Evolutionary conservation across 768 basidiomycete species (phyloP), one percentile per base, ranked within the genome.

Genomic region (Mycena galopus): DNA sequence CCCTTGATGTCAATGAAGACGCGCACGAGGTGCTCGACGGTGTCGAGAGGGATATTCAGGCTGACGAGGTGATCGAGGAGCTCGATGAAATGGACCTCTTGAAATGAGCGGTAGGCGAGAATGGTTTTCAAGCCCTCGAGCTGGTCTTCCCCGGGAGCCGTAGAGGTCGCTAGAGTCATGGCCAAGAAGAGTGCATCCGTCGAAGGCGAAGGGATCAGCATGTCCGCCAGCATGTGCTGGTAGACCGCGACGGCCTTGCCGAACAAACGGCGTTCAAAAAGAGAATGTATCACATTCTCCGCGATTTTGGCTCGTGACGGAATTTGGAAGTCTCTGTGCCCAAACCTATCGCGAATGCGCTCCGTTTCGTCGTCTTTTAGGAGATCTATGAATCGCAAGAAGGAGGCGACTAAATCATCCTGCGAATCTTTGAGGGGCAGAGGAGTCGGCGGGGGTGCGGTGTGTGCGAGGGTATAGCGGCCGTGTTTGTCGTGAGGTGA

Each of bases 151-250:
- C 77, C 70, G 30, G 76, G 70, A 5, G 78, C 77, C 23, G 70
- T 53, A 2, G 79, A 69, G 21, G 78, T 29, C 12, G 78, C 78
- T 10, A 86, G 60, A 23, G 76, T 61, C 42, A 86, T 76, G 0
- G 84, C 83, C 16, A 83, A 65, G 75, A 90, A 83, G 60, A 82
- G 84, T 10, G 86, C 83, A 60, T 85, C 80, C 17, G 88, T 81
- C 17, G 81, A 65, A 9, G 80, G 69, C 17, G 84, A 76, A 1
- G 86, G 81, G 2, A 84, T 60, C 50, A 88, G 80, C 11, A 84
- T 84, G 21, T 84, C 82, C 1, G 79, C 75, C 23, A 77, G 71
- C 85, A 91, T 87, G 21, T 83, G 81, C 10, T 81, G 74, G 74
- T 88, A 84, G 14, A 89, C 77, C 3, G 77, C 69, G 21, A 82